Evolutionary conservation across 1,284 basidiomycete genomes (phyloP), one percentile per base, ranked within the genome.

Genomic region (Baeospora myosura): DNA sequence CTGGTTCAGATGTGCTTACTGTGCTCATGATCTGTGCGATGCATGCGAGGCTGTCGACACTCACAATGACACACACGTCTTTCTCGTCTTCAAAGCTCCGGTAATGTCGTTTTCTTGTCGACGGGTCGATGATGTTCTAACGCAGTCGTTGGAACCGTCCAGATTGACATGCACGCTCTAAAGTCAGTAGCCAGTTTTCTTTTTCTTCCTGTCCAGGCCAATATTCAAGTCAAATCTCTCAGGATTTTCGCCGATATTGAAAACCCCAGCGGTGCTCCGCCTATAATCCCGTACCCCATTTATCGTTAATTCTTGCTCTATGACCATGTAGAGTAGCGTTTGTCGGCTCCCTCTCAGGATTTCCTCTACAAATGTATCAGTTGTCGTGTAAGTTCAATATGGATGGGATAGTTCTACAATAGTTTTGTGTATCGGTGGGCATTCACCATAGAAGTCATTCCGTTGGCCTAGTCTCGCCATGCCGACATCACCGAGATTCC

Each of bases 1-100:
- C 49, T 95, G 91, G 91, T 85, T 85, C 61, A 76, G 86, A 49
- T 95, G 91, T 56, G 88, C 78, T 2, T 89, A 90, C 56, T 95
- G 91, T 56, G 72, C 75, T 3, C 79, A 74, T 48, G 90, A 93
- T 59, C 67, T 92, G 14, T 93, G 90, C 61, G 77, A 80, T 42
- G 72, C 72, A 24, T 92, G 90, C 48, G 83, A 91, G 57, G 69
- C 65, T 43, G 64, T 87, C 22, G 87, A 88, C 50, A 83, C 82
- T 31, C 90, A 94, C 56, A 76, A 92, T 52, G 69, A 76, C 42
- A 79, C 76, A 2, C 90, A 94, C 56, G 66, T 88, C 30, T 94
- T 93, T 61, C 68, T 91, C 22, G 84, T 88, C 6, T 86, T 94
- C 66, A 94, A 95, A 61, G 78, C 86, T 2, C 65, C 71, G 34